phyloP scores from a whole-genome alignment of 1,139 yeast species.

The Blastobotrys arbuscula region DNA sequence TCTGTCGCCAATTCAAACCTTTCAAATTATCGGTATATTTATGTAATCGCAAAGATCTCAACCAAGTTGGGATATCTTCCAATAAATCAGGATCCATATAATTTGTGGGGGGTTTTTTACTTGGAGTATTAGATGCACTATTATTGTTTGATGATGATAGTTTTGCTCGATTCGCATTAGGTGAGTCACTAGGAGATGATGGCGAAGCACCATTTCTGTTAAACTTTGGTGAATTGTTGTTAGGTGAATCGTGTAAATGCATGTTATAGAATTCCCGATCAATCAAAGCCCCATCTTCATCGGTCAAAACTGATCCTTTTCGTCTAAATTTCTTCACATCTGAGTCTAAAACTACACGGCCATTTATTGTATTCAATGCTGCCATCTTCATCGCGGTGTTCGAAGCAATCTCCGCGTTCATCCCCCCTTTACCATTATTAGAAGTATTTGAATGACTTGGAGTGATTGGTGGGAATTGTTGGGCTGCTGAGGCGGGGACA shows the following conservation, averaged over 20 bases:
- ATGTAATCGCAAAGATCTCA: slow-evolving; percentile 81
- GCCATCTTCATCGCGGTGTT: slow-evolving; percentile 37
- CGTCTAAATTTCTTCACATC: slow-evolving; percentile 30
- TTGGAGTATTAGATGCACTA: slow-evolving; percentile 1
- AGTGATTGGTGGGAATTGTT: slow-evolving; percentile 10
- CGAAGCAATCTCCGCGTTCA: slow-evolving; percentile 27
- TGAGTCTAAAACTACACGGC: slow-evolving; percentile 25
- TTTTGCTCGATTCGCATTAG: neutral
- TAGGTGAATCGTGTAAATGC: slow-evolving; percentile 12
- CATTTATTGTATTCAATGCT: slow-evolving; percentile 31
- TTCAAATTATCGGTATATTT: slow-evolving; percentile 84
- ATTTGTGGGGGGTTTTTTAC: slow-evolving; percentile 9
- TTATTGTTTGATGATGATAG: neutral
- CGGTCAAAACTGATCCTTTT: slow-evolving; percentile 19
- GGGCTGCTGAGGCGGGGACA: neutral
- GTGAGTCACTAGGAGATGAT: neutral
- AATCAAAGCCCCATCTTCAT: slow-evolving; percentile 20
- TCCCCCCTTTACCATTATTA: neutral
- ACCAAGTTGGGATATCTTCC: slow-evolving; percentile 85
- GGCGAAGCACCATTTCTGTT: neutral
- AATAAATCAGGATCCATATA: slow-evolving; percentile 54
- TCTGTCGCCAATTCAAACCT: slow-evolving; percentile 70
- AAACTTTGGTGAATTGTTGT: neutral
- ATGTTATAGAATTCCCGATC: slow-evolving; percentile 21
- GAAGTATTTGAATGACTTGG: slow-evolving; percentile 12